Evolutionary conservation across 208 protist species (phyloP).

Genomic region (Willaertia magna): DNA sequence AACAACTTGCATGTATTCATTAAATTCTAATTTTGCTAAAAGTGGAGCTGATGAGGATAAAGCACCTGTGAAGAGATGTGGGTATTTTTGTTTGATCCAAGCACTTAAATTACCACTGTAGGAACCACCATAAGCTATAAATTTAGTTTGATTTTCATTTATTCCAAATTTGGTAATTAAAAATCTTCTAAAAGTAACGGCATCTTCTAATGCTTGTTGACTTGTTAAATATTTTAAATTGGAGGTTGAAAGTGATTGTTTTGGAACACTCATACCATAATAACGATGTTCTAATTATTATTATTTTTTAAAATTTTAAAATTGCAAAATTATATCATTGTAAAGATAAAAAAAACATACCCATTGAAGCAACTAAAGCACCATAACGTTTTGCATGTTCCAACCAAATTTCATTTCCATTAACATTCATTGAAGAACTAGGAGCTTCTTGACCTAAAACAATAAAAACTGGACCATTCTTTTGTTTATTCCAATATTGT

Average conservation of each 20-base stretch:
- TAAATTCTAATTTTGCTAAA: neutral
- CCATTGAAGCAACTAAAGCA: constrained; percentile 14
- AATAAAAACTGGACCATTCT: constrained; percentile 11
- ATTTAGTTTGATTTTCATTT: neutral
- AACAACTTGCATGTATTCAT: neutral
- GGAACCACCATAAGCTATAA: neutral
- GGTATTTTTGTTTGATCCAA: neutral
- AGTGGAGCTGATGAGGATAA: neutral
- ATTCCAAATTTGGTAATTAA: too few species aligned
- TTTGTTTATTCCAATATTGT: neutral
- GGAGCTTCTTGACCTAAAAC: constrained; percentile 16
- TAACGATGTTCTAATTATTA: neutral
- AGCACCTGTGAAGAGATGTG: neutral
- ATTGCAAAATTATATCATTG: too few species aligned
- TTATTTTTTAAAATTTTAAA: too few species aligned
- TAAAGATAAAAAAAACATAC: too few species aligned
- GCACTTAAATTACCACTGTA: neutral
- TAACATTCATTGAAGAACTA: neutral
- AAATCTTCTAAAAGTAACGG: neutral
- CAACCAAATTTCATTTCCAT: neutral
- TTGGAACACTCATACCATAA: neutral
- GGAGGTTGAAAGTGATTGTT: neutral
- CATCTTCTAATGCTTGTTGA: neutral
- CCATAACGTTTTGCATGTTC: neutral
- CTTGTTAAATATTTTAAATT: neutral